Base-by-base conservation (phyloP, 371 early-diverging fungal genomes). In the Syncephalis plumigaleata region DNA sequence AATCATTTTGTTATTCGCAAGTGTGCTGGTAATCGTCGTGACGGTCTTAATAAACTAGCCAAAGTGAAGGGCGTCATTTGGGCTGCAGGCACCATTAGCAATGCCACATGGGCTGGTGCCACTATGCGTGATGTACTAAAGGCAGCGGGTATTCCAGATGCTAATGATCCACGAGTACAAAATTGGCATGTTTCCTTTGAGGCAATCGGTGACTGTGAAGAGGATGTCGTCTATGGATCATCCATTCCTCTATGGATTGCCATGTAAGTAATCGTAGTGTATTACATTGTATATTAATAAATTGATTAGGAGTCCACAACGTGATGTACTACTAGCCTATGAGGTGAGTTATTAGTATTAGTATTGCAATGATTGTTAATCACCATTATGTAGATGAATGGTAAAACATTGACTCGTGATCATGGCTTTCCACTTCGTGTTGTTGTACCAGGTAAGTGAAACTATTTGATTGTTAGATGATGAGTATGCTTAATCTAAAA, bases 1-100 rank as follows among this genome's bases (percentile, higher is more conserved):
- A 11, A 7, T 7, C 31, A 31, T 7, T 7, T 11, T 31, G 31
- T 31, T 11, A 11, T 31, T 2, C 57, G 79, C 26, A 68, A 72
- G 50, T 90, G 91, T 53, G 85, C 87, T 2, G 89, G 89, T 17
- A 87, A 87, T 48, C 67, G 89, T 39, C 68, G 89, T 17, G 76
- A 79, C 50, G 87, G 86, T 26, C 80, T 83, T 63, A 74, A 82
- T 47, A 78, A 75, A 57, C 63, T 71, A 46, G 79, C 77, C 47
- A 72, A 73, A 15, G 71, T 76, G 20, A 82, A 80, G 50, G 87
- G 71, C 52, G 83, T 70, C 63, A 74, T 65, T 48, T 87, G 87
- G 86, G 73, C 70, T 9, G 59, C 70, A 9, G 77, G 76, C 26
- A 86, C 81, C 31, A 73, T 84, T 25, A 66, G 76, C 39, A 88